Evolutionary conservation across 176 grass and related monocot species (phyloP).

Genomic region (Oryza punctata): DNA sequence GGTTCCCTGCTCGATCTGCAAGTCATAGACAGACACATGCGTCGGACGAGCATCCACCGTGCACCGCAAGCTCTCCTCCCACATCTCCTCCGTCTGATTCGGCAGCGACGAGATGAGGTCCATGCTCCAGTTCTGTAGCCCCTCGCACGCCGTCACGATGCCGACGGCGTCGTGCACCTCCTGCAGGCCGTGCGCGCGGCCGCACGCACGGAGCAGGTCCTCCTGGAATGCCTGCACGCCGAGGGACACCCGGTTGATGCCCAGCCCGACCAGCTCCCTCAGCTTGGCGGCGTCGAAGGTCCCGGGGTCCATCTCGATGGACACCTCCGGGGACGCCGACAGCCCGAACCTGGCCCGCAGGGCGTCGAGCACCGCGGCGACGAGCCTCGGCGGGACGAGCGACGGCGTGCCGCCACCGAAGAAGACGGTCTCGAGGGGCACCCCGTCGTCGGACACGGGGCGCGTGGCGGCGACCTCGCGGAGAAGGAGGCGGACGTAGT

Average conservation of each 20-base stretch:
- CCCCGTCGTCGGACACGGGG: conserved; percentile 35
- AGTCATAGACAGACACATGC: conserved; percentile 78
- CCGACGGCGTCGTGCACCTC: conserved; percentile 77
- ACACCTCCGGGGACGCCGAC: conserved; percentile 59
- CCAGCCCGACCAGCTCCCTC: conserved; percentile 55
- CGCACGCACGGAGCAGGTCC: conserved; percentile 67
- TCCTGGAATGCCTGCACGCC: conserved; percentile 88
- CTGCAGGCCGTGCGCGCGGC: conserved; percentile 67
- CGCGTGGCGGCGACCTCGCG: conserved; percentile 69
- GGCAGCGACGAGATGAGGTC: conserved; percentile 89
- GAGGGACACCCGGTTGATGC: conserved; percentile 86
- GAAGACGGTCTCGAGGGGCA: conserved; percentile 78
- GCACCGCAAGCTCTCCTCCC: conserved; percentile 80
- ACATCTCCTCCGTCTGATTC: conserved; percentile 79
- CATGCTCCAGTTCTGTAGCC: conserved; percentile 90
- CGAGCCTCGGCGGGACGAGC: conserved; percentile 66
- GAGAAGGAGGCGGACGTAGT: conserved; percentile 76
- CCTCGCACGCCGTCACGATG: conserved; percentile 52
- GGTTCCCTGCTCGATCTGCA: conserved; percentile 88
- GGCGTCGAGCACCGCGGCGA: conserved; percentile 60
- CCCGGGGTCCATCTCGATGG: conserved; percentile 89
- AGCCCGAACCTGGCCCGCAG: conserved; percentile 61
- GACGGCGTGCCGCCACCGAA: conserved; percentile 86
- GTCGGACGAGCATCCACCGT: conserved; percentile 59
- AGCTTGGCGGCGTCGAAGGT: conserved; percentile 65